Evolutionary conservation across 345 rosid genomes (phyloP), one percentile per base, ranked within the genome.

Genomic region (Leavenworthia alabamica): DNA sequence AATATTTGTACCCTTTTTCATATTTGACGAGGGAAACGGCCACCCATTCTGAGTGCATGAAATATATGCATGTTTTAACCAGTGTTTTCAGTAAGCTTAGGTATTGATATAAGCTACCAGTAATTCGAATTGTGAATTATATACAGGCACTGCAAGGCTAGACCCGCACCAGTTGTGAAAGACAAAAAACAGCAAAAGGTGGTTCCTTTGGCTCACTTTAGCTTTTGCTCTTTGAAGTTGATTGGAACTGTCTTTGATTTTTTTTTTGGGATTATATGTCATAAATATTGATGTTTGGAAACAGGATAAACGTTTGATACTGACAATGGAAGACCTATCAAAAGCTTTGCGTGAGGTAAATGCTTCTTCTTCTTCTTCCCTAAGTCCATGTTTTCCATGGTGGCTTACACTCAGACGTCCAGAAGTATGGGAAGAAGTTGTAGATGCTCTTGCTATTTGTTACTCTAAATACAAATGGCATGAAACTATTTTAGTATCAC

Each of bases 171-270:
- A 19, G 78, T 89, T 13, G 89, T 85, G 32, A 92, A 89, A 82
- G 99, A 92, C 80, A 92, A 92, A 77, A 92, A 89, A 80, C 95
- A 83, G 80, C 97, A 86, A 73, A 92, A 92, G 95, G 96, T 92
- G 50, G 47, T 42, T 42, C 72, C 13, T 35, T 4, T 45, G 7
- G 14, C 15, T 8, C 22, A 4, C 3, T 39, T 56, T 9, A 5
- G 26, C 12, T 33, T 42, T 28, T 3, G 54, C 20, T 47, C 40
- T 54, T 22, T 67, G 35, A 13, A 4, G 13, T 54, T 17, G 22
- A 27, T 12, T 39, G 50, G 41, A 11, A 49, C 2, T 60, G 6
- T 45, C 27, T 29, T 16, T 53, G 1, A 11, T 4, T 41, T 7
- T 23, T 15, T 7, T 16, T 8, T 54, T n/a, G n/a, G 39, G 49